These are phyloP conservation scores for Leccinellum rugosiceps DNA, from an alignment of 768 basidiomycete genomes.

Conservation along the genomic window DNA sequence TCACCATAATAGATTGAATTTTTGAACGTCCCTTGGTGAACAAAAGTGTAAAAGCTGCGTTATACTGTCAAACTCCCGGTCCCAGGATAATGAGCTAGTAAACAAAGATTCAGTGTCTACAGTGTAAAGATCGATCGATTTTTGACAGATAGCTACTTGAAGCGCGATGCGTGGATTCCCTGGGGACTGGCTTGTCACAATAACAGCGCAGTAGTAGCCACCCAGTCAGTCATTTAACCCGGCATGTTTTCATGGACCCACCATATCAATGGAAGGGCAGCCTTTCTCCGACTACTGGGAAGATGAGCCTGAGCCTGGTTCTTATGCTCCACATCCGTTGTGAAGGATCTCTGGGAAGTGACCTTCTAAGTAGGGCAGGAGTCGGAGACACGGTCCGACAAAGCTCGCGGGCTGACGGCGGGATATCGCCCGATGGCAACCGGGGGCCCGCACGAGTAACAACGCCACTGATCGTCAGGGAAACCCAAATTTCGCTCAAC, in stretches of 20 bases:
- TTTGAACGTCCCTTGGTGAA: no score
- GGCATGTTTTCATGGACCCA: not conserved
- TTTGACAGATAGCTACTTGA: not conserved
- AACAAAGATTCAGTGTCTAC: not conserved
- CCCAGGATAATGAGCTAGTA: not conserved
- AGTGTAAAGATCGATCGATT: not conserved
- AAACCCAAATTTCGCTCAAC: no score
- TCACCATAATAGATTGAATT: no score
- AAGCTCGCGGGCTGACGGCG: not conserved
- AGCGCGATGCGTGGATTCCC: not conserved
- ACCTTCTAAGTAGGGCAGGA: fast-evolving
- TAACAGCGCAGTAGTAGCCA: no score
- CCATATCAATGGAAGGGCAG: not conserved
- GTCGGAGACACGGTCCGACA: not conserved
- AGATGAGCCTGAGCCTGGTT: no score
- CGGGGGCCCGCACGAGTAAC: no score
- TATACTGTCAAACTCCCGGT: no score
- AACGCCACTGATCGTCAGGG: not conserved
- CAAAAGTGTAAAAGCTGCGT: no score
- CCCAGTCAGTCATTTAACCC: no score
- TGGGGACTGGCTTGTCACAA: not conserved
- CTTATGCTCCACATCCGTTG: no score
- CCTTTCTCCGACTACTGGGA: no score
- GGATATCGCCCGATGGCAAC: not conserved
- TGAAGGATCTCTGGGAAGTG: no score